Base-by-base conservation (phyloP, 2,329 filamentous ascomycete genomes). In the Gnomoniopsis smithogilvyi region DNA sequence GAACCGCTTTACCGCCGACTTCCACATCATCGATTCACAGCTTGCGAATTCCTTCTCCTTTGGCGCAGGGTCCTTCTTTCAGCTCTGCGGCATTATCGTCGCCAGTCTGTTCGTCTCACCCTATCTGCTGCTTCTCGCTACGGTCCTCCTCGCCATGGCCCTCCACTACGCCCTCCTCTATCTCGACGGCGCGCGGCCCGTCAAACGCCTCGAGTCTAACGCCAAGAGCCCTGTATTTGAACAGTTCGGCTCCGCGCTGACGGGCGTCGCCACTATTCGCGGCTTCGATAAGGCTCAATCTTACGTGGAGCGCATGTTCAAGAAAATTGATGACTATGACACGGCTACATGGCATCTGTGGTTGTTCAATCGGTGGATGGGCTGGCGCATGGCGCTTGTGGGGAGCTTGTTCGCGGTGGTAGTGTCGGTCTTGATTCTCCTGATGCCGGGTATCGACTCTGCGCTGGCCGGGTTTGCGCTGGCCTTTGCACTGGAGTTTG, bases 171-270 rank as follows among this genome's bases (percentile, higher is more conserved):
- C 85, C 1, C 67, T 78, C 3, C 76, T 76, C 38, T 95, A 90
- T 67, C 78, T 95, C 6, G 74, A 81, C n/a, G 89, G 83, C 1
- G 89, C 90, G 0, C 80, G 91, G 43, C 89, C 92, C 34, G 80
- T 89, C 62, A 94, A 93, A 74, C 81, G 91, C 6, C 80, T 94
- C 1, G 90, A 94, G 70, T 91, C 87, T 64, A 91, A 82, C 3
- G 83, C 85, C 57, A 93, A 92, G 71, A 90, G 87, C 0, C 91
- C 91, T 0, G 85, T 94, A 1, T 93, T 92, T 65, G 90, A 94
- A 69, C 86, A 91, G 62, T 93, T 94, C 66, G 87, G 87, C 12
- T 86, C 88, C 1, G 84, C 88, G 0, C 80, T 94, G 11, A 81
- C 83, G 0, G 91, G 91, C 6, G 83, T 95, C 19, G 79, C 84